Evolutionary conservation across 768 basidiomycete species (phyloP), one percentile per base, ranked within the genome.

Genomic region (Gloeostereum incarnatum): DNA sequence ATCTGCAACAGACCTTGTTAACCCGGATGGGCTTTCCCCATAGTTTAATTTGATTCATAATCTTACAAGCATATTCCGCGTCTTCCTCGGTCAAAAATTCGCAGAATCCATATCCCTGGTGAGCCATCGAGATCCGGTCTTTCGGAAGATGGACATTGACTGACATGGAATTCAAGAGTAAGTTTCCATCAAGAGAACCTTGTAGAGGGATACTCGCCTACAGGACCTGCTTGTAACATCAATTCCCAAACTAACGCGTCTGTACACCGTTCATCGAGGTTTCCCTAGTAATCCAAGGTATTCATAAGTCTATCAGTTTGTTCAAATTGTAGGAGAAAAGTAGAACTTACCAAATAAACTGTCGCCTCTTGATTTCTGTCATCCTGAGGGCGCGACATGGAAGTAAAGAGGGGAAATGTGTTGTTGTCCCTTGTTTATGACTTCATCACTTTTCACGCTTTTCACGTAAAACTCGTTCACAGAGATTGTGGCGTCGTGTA

Each of bases 11-110:
- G 46, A 87, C 91, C 82, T 97, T 99, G 73, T 97, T 98, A 46
- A 99, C 94, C 48, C 96, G 74, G 42, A 99, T 96, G 22, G 96
- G 96, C 57, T 98, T 98, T 18, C 96, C 96, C 78, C 87, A 99
- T 38, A 99, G 61, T 62, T 99, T 99, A 57, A 99, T 98, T 71
- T 97, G 94, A 58, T 99, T 99, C 94, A 98, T 97, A 51, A 98
- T 97, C 72, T 97, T 96, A 74, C 94, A 97, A 41, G 92, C 94
- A 61, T 99, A 99, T 62, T 99, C 96, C 45, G 96, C 92, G 64
- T 98, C 96, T 59, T 96, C 93, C 66, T 98, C 93, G 26, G 92
- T 92, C 61, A 94, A 67, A 61, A 99, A 98, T 69, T 99, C 96
- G 74, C 94, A 97, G 66, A 99, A 99, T 27, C 96, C 96, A 63